Base-by-base conservation (phyloP, 495 filamentous ascomycete genomes). In the Rhizodiscina lignyota region DNA sequence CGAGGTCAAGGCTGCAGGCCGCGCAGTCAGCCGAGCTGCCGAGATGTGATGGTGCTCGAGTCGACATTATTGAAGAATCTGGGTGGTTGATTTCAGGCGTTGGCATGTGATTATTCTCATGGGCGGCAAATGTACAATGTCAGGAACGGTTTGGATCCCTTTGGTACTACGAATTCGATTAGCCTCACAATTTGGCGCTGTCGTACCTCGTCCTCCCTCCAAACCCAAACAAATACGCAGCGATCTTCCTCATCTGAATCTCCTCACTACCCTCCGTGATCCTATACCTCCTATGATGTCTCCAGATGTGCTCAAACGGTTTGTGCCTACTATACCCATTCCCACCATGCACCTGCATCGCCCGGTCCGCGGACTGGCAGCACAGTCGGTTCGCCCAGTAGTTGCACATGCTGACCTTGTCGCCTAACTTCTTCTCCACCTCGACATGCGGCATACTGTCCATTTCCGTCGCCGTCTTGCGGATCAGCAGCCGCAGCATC, bases 321-420 rank as follows among this genome's bases (percentile, higher is more conserved):
- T 28, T 45, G 37, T 58, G 50, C 22, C 54, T 40, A 17, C 41
- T 44, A 41, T 58, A 60, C 5, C 56, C 53, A 35, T 43, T 60
- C 4, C 67, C 66, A 4, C 68, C 68, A 47, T 70, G 64, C 18
- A 72, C 61, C 50, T 74, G 69, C 18, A 74, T 74, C 4, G 70
- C 71, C 30, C 61, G 50, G 47, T 76, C 71, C 4, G 71, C 68
- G 22, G 70, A 67, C 44, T 74, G 56, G 23, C 61, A 67, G 28
- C 63, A 68, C 8, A 74, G 48, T 26, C 67, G 49, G 44, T 74
- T 72, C 1, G 63, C 71, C 63, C 67, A 74, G 48, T 70, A 76
- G 46, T 73, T 74, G 48, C 70, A 74, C 71, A 76, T 74, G 35
- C 52, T 56, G 10, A 76, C 66, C 42, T 68, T 63, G 41, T 68